Evolutionary conservation across 257 asterid genomes (phyloP).

Genomic region (Solanum etuberosum): DNA sequence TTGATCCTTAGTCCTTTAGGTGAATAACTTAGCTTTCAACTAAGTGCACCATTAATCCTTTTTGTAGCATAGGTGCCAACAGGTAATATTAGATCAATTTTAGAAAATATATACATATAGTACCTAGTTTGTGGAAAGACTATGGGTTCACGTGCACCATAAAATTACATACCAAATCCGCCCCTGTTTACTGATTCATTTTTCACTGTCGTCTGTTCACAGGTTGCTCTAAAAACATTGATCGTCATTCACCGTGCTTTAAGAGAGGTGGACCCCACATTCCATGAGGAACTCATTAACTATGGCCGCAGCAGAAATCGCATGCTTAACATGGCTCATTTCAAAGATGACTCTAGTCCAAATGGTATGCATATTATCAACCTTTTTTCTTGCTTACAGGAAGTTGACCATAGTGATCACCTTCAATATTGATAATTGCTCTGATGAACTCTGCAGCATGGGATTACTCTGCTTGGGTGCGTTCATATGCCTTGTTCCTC

Average conservation of each 20-base stretch:
- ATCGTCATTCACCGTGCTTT: conserved; percentile 94
- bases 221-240: conserved; percentile 97
- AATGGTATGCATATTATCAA: conserved; percentile 39
- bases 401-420: not conserved
- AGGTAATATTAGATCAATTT: not conserved
- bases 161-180: not conserved
- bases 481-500: conserved; percentile 73
- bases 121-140: not conserved
- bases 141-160: not conserved
- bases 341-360: conserved; percentile 97
- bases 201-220: not conserved
- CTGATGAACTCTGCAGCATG: conserved; percentile 52
- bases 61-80: not conserved
- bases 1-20: not conserved
- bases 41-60: not conserved
- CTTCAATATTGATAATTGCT: conserved; percentile 1
- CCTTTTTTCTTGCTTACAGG: not conserved
- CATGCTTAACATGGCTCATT: conserved; percentile 83
- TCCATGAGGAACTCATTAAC: conserved; percentile 85
- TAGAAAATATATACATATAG: not conserved
- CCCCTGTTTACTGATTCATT: not conserved
- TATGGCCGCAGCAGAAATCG: conserved; percentile 81
- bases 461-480: conserved; percentile 98
- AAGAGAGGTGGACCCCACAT: conserved; percentile 91
- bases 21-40: not conserved